Percentiles rank a stretch among this genome's conserved stretches.
Evolutionary conservation across 179 eudicot genomes (phyloP).

Genomic region (Nepenthes alata): DNA sequence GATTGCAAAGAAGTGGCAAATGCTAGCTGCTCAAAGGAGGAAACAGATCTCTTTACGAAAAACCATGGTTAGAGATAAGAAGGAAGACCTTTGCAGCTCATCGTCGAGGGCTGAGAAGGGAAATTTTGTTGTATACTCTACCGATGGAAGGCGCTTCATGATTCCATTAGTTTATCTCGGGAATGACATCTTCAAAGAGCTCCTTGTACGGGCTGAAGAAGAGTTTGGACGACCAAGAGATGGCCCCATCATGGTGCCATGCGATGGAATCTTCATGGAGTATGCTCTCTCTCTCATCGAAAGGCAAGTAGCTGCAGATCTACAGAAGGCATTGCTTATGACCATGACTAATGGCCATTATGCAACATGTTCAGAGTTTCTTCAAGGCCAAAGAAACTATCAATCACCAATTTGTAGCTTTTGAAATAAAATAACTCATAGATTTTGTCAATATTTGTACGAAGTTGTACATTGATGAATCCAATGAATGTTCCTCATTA

Average conservation of each 20-base stretch:
- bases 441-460: no score
- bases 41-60: constrained; percentile 19
- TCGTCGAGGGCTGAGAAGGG: constrained; percentile 11
- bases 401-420: constrained; percentile 1
- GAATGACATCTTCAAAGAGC: constrained; percentile 15
- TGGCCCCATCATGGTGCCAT: constrained; percentile 22
- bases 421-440: neutral
- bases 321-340: constrained; percentile 1
- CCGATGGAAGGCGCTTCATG: constrained; percentile 14
- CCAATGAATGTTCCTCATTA: no score
- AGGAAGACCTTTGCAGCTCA: neutral
- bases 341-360: neutral
- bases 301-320: neutral
- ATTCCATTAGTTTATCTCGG: constrained; percentile 17
- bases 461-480: no score
- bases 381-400: neutral
- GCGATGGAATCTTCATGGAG: constrained; percentile 18
- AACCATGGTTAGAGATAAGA: neutral
- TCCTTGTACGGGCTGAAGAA: constrained; percentile 19
- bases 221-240: constrained; percentile 17
- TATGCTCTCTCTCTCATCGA: constrained; percentile 12
- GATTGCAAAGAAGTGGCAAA: constrained; percentile 41
- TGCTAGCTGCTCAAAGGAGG: constrained; percentile 15
- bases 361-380: neutral
- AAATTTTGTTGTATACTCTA: constrained; percentile 16